phyloP scores from a whole-genome alignment of 371 early-diverging fungal genomes.

The Syncephalastrum monosporum region DNA sequence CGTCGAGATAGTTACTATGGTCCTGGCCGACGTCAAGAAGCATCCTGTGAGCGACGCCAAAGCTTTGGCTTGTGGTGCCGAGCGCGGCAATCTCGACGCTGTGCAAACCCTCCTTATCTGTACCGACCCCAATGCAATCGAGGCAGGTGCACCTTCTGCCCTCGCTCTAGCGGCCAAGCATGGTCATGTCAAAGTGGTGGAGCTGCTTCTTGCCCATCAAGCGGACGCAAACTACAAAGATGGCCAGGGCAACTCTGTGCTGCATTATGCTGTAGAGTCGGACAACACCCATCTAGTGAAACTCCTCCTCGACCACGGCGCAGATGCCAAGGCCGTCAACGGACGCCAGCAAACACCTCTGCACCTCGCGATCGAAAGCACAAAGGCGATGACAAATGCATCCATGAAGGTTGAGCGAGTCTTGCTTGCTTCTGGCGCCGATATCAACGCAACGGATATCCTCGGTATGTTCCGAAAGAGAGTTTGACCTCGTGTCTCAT shows the following conservation, averaged over 20 bases:
- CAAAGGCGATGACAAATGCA: constrained; percentile 52
- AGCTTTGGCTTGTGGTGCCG: constrained; percentile 29
- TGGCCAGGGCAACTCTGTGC: constrained; percentile 14
- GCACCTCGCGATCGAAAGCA: constrained; percentile 50
- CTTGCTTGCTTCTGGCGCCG: constrained; percentile 44
- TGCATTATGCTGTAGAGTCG: constrained; percentile 47
- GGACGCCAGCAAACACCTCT: constrained; percentile 44
- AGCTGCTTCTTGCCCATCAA: constrained; percentile 22
- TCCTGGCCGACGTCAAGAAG: constrained; percentile 20
- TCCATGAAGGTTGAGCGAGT: constrained; percentile 53
- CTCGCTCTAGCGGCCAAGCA: constrained; percentile 29
- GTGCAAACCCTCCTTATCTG: constrained; percentile 7
- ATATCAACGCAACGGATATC: constrained; percentile 43
- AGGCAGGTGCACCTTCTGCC: constrained; percentile 27
- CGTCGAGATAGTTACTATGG: background rate
- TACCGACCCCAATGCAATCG: constrained; percentile 24
- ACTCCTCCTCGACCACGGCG: constrained; percentile 39
- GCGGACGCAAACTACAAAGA: constrained; percentile 27
- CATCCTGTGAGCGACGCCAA: constrained; percentile 17
- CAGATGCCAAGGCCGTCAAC: constrained; percentile 24
- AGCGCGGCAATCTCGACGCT: constrained; percentile 8
- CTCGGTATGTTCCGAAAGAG: constrained; percentile 35
- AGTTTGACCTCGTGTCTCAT: background rate
- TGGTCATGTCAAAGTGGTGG: constrained; percentile 25
- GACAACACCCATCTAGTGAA: constrained; percentile 41